These are phyloP conservation scores for Entomortierella lignicola DNA, from an alignment of 192 early-diverging fungal genomes.

Conservation along the genomic window DNA sequence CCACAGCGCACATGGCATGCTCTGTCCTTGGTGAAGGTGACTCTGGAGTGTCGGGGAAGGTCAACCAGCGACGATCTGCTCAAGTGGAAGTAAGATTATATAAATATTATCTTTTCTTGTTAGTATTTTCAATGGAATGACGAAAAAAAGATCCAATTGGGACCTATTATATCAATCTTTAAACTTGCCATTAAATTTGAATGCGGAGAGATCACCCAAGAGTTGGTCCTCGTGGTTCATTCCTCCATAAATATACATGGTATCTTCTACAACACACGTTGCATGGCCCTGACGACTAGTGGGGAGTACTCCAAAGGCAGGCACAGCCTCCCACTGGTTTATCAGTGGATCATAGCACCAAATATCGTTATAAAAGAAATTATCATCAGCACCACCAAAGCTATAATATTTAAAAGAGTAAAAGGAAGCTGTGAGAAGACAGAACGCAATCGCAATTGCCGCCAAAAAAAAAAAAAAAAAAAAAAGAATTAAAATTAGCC, in stretches of 20 bases:
- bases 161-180: too few relatives aligned
- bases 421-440: not conserved
- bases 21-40: conserved; percentile 60
- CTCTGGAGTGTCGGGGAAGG: conserved; percentile 65
- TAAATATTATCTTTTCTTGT: not conserved
- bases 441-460: not conserved
- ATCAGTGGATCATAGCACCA: conserved; percentile 64
- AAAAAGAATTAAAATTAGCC: not conserved
- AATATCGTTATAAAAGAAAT: conserved; percentile 65
- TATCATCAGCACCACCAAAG: conserved; percentile 65
- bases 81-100: not conserved
- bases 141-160: too few relatives aligned
- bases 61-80: conserved; percentile 65
- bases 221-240: conserved; percentile 54
- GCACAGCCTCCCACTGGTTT: conserved; percentile 58
- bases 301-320: conserved; percentile 61
- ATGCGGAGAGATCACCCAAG: conserved; percentile 64
- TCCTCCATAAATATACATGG: conserved; percentile 69
- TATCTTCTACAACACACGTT: conserved; percentile 58
- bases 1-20: conserved; percentile 56
- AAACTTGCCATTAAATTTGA: conserved; percentile 59
- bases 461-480: not conserved
- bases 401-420: conserved; percentile 15
- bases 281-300: conserved; percentile 57
- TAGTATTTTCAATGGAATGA: too few relatives aligned